Evolutionary conservation across 352 stramenopile genomes (phyloP).

Genomic region (Phytophthora tentaculata): DNA sequence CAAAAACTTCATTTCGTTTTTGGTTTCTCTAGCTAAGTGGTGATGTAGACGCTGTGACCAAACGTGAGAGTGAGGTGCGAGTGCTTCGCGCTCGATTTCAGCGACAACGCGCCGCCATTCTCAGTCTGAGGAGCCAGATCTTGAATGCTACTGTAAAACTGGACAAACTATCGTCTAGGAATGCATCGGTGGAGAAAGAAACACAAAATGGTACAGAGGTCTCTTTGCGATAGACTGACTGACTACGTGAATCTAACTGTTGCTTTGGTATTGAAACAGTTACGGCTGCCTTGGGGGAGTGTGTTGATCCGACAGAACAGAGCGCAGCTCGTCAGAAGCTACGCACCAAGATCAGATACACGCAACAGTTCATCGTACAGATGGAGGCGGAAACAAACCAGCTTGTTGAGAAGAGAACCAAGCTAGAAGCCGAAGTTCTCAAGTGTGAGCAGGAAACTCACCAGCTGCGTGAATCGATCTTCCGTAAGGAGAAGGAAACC

Average conservation of each 20-base stretch:
- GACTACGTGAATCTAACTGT: not conserved
- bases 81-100: slow-evolving; percentile 40
- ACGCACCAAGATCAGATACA: slow-evolving; percentile 49
- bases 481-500: slow-evolving; percentile 46
- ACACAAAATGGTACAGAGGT: slow-evolving; percentile 22
- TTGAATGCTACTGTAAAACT: slow-evolving; percentile 24
- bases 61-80: slow-evolving; percentile 45
- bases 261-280: slow-evolving; percentile 14
- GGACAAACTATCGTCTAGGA: slow-evolving; percentile 27
- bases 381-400: slow-evolving; percentile 39
- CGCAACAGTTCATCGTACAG: slow-evolving; percentile 50
- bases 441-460: slow-evolving; percentile 30
- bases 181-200: slow-evolving; percentile 22
- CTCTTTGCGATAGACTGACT: not conserved
- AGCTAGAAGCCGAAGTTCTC: slow-evolving; percentile 39
- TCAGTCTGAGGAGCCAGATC: slow-evolving; percentile 42
- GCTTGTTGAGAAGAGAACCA: slow-evolving; percentile 29
- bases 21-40: slow-evolving; percentile 9
- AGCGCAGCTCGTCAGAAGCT: slow-evolving; percentile 49
- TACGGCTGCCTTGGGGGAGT: slow-evolving; percentile 22
- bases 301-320: slow-evolving; percentile 27
- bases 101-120: slow-evolving; percentile 35
- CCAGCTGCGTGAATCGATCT: slow-evolving; percentile 39
- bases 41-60: slow-evolving; percentile 39
- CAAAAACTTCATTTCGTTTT: too few relatives aligned